Percentiles rank a stretch among this genome's conserved stretches.
Conservation (phyloP, 495 filamentous ascomycete species). For the Penicillium paradoxum region DNA sequence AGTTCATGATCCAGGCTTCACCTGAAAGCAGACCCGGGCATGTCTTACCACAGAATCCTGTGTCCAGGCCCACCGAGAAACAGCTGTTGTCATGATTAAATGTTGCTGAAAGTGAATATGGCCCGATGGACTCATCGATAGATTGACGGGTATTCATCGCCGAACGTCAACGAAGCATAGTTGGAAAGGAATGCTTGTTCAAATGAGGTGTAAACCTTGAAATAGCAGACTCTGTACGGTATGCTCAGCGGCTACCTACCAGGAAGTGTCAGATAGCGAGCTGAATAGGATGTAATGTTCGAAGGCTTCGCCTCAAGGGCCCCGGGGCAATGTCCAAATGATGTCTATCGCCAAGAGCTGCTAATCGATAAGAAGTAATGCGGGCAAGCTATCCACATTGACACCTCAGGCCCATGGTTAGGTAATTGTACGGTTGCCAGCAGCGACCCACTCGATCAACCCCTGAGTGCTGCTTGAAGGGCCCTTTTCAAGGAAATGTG, state of each 20-base stretch:
- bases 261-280: too few relatives aligned
- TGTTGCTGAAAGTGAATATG: slow-evolving; percentile 72
- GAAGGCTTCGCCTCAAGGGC: not conserved
- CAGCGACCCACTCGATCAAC: slow-evolving; percentile 29
- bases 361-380: slow-evolving; percentile 27
- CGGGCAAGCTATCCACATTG: slow-evolving; percentile 10
- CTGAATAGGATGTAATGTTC: too few relatives aligned
- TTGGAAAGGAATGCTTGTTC: not conserved
- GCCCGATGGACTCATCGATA: slow-evolving; percentile 70
- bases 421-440: slow-evolving; percentile 27
- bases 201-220: not conserved
- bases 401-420: slow-evolving; percentile 13
- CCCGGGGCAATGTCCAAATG: not conserved
- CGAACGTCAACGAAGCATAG: slow-evolving; percentile 24
- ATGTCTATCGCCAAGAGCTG: slow-evolving; percentile 2
- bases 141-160: slow-evolving; percentile 85
- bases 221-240: not conserved
- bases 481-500: not conserved
- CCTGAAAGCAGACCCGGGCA: not conserved
- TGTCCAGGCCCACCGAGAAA: slow-evolving; percentile 85
- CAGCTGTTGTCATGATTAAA: slow-evolving; percentile 86
- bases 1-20: slow-evolving; percentile 4
- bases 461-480: slow-evolving; percentile 21
- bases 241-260: too few relatives aligned
- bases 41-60: slow-evolving; percentile 75